phyloP scores from a whole-genome alignment of 352 stramenopile genomes.

The Blastocystis sp. region DNA sequence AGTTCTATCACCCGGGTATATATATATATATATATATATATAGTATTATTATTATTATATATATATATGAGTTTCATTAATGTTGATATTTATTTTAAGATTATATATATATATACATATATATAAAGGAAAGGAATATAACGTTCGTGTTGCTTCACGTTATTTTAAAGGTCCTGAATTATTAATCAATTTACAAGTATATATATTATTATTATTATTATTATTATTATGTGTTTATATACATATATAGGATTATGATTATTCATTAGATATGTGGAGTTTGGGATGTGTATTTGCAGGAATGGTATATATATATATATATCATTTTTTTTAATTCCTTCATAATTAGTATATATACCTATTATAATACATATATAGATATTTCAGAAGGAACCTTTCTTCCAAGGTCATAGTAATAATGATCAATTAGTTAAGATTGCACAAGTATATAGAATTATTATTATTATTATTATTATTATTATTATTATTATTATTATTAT shows the following conservation, averaged over 20 bases:
- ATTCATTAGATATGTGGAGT: constrained; percentile 96
- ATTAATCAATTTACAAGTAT: constrained; percentile 90
- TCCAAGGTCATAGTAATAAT: constrained; percentile 96
- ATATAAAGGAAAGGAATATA: constrained; percentile 89
- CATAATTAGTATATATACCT: too few relatives aligned
- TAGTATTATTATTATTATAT: too few relatives aligned
- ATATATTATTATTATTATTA: too few relatives aligned
- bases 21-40: constrained; percentile 11
- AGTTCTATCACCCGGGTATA: constrained; percentile 84
- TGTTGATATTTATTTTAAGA: too few relatives aligned
- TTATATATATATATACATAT: constrained; percentile 21
- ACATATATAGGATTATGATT: constrained; percentile 99
- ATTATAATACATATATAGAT: constrained; percentile 64
- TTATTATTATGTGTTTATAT: too few relatives aligned
- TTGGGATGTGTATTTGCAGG: constrained; percentile 89
- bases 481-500: constrained; percentile 1
- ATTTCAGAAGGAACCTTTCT: constrained; percentile 97
- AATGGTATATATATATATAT: constrained; percentile 29
- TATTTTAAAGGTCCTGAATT: constrained; percentile 98
- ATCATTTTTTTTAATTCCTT: too few relatives aligned
- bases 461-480: too few relatives aligned
- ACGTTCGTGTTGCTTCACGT: constrained; percentile 88
- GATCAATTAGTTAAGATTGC: constrained; percentile 97
- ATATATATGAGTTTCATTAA: neutral
- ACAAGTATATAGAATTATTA: constrained; percentile 54